Evolutionary conservation across 2,329 filamentous ascomycete genomes (phyloP), one percentile per base, ranked within the genome.

Genomic region (Fusarium scirpi): DNA sequence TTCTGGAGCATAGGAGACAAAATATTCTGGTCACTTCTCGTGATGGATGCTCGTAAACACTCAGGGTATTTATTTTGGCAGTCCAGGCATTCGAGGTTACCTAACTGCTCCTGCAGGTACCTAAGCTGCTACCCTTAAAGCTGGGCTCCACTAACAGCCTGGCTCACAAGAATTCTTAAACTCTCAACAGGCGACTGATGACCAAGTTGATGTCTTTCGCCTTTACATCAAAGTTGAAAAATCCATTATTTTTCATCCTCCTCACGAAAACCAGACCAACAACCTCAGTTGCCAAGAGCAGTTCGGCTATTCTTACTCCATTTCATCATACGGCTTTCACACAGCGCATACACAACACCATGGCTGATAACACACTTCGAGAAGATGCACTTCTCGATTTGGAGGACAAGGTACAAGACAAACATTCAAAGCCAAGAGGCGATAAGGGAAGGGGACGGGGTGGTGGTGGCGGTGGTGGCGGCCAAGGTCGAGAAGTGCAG

Each of bases 401-500:
- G 16, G 76, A 78, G 48, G 75, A 76, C 18, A 71, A 60, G 40
- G 34, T 70, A n/a, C 72, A 78, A 38, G 70, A 69, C 13, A 69
- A 57, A 34, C 24, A 53, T 7, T 34, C 67, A 52, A 76, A 64
- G 62, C 72, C 62, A 40, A 78, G 53, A 20, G 65, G 55, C 3
- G 51, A 53, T 9, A 69, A 45, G 22, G 60, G 79, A 8, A 69
- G 78, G 13, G 68, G 74, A 8, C 72, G 77, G 16, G 72, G 72
- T 11, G 62, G 77, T 6, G 76, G 79, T 0, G 75, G 78, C 1
- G 76, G 79, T 0, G 75, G 78, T 1, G 76, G 77, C 6, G 75
- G 75, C 8, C 76, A 76, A 62, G 75, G 76, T 46, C 81, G 86
- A n/a, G 82, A 85, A 22, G 79, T 85, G 22, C 80, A 82, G 58